Evolutionary conservation across 2,329 filamentous ascomycete species (phyloP).

Genomic region (Colletotrichum musae): DNA sequence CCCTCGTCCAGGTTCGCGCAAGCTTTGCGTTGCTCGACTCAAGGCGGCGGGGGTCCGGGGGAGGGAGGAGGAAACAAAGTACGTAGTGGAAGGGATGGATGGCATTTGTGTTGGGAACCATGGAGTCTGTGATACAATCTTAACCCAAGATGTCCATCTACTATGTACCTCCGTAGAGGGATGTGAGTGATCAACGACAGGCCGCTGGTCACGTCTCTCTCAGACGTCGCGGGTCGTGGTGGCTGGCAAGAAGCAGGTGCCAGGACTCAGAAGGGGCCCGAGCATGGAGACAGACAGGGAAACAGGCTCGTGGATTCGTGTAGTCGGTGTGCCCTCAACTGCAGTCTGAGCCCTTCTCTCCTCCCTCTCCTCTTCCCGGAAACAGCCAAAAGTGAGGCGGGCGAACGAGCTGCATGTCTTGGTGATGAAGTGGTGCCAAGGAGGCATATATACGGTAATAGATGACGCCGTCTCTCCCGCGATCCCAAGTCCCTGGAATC

Average conservation of each 20-base stretch:
- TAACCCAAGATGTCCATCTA: no score
- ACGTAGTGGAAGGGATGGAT: no score
- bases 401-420: neutral
- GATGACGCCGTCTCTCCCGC: neutral
- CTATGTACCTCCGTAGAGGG: no score
- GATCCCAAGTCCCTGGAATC: conserved; percentile 22
- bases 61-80: no score
- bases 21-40: no score
- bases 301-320: conserved; percentile 6
- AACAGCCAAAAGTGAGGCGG: conserved; percentile 12
- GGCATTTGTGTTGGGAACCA: no score
- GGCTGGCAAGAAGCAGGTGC: neutral
- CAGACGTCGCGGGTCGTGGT: no score
- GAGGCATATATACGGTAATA: neutral
- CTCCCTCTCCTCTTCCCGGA: neutral
- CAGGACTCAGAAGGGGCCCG: conserved; percentile 5
- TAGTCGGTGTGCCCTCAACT: neutral
- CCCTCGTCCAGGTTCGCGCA: no score
- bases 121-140: no score
- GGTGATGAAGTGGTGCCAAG: neutral
- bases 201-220: no score
- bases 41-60: no score
- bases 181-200: no score
- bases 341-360: neutral
- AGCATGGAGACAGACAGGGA: conserved; percentile 7